A percentile compares a stretch with the other conserved stretches of the same genome.
Evolutionary conservation across 352 stramenopile species (phyloP).

Genomic region (Pythium plurisporium): DNA sequence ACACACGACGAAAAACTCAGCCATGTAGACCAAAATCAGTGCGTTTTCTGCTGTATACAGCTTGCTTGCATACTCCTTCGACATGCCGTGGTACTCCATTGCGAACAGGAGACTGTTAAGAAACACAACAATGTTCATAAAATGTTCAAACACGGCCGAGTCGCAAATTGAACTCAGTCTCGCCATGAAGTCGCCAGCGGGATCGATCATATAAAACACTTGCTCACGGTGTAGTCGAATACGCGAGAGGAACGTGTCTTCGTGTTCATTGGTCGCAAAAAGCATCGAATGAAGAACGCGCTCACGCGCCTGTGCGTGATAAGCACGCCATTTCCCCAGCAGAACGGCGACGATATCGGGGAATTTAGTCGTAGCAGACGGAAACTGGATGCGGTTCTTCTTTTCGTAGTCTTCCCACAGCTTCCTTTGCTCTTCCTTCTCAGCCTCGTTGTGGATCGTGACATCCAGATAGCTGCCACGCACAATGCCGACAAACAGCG

Average conservation of each 20-base stretch:
- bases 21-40: constrained; percentile 66
- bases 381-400: constrained; percentile 52
- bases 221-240: constrained; percentile 56
- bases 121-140: constrained; percentile 76
- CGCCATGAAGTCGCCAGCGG: constrained; percentile 45
- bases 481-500: constrained; percentile 81
- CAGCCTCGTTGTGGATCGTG: constrained; percentile 36
- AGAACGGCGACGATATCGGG: constrained; percentile 54
- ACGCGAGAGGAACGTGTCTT: constrained; percentile 55
- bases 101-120: constrained; percentile 71
- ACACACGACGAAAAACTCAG: constrained; percentile 64
- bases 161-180: constrained; percentile 45
- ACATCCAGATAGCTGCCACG: constrained; percentile 72
- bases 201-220: constrained; percentile 60
- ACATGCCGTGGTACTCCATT: constrained; percentile 77
- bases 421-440: constrained; percentile 28
- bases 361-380: constrained; percentile 47
- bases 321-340: constrained; percentile 34
- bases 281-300: constrained; percentile 43
- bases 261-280: constrained; percentile 40
- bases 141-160: constrained; percentile 61
- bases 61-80: constrained; percentile 40
- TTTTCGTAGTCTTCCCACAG: constrained; percentile 37
- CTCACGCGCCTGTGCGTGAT: constrained; percentile 26
- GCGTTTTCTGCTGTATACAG: constrained; percentile 62